Conservation (phyloP, 73 alveolate species). For the Tetrahymena elliotti region DNA sequence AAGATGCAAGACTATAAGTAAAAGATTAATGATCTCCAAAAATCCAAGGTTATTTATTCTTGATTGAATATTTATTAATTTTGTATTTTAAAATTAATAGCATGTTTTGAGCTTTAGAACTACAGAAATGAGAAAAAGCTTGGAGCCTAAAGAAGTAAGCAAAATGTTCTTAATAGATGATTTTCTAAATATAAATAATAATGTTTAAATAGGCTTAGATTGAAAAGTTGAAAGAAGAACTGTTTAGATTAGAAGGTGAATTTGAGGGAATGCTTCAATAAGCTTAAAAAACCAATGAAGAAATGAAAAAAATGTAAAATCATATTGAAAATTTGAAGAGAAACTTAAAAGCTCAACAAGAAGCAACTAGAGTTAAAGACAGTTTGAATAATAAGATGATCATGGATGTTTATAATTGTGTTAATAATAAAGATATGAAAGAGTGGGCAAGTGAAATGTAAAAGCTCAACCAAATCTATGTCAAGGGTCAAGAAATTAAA, state of each 20-base stretch:
- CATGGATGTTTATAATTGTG: slow-evolving; percentile 71
- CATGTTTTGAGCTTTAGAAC: slow-evolving; percentile 77
- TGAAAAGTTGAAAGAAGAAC: slow-evolving; percentile 61
- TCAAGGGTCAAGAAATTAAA: slow-evolving; percentile 62
- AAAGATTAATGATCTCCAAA: slow-evolving; percentile 73
- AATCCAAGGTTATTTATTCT: slow-evolving; percentile 37
- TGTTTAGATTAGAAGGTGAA: slow-evolving; percentile 58
- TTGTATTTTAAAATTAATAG: not conserved
- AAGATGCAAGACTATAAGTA: slow-evolving; percentile 70
- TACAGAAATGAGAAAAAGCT: slow-evolving; percentile 71
- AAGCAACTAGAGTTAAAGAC: slow-evolving; percentile 61
- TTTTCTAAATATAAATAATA: not conserved
- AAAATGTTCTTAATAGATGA: not conserved
- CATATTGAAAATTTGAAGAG: slow-evolving; percentile 52
- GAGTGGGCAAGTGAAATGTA: slow-evolving; percentile 71
- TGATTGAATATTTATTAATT: not conserved
- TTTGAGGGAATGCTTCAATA: slow-evolving; percentile 5
- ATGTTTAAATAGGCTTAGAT: slow-evolving; percentile 28
- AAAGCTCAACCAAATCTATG: slow-evolving; percentile 67
- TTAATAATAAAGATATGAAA: slow-evolving; percentile 53
- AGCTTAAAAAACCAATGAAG: slow-evolving; percentile 54
- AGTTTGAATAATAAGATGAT: slow-evolving; percentile 57
- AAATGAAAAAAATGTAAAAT: slow-evolving; percentile 58
- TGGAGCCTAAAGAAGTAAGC: slow-evolving; percentile 80
- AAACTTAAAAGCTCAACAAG: slow-evolving; percentile 48